Conservation (phyloP, 345 rosid species). For the Eucalyptus guilfoylei region DNA sequence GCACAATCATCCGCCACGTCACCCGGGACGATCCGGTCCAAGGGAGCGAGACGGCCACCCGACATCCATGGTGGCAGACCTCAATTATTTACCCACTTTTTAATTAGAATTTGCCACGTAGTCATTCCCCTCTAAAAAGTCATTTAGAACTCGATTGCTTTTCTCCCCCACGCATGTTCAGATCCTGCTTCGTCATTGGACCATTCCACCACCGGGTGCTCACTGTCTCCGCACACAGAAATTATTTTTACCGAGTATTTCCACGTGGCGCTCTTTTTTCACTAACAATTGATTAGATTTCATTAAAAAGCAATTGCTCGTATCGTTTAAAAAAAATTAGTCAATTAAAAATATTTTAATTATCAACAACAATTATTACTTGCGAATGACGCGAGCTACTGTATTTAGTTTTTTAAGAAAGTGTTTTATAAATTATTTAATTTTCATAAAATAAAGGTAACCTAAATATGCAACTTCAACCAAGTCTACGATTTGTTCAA, state of each 20-base stretch:
- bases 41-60: not conserved
- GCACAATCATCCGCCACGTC: not conserved
- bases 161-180: not conserved
- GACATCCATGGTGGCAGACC: not conserved
- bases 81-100: not conserved
- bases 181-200: not conserved
- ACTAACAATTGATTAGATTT: not conserved
- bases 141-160: not conserved
- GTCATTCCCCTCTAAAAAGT: not conserved
- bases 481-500: not conserved
- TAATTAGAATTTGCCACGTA: not conserved
- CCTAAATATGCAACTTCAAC: not conserved
- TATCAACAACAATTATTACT: not conserved
- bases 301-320: not conserved
- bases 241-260: not conserved
- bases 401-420: not conserved
- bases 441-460: not conserved
- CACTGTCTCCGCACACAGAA: not conserved
- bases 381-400: rapidly evolving
- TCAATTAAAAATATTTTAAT: not conserved
- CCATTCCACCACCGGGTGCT: not conserved
- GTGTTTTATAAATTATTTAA: not conserved
- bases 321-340: rapidly evolving
- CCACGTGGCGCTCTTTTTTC: not conserved
- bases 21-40: not conserved